Conservation (phyloP, 2,329 filamentous ascomycete genomes). For the Hymenoscyphus fructigenus region DNA sequence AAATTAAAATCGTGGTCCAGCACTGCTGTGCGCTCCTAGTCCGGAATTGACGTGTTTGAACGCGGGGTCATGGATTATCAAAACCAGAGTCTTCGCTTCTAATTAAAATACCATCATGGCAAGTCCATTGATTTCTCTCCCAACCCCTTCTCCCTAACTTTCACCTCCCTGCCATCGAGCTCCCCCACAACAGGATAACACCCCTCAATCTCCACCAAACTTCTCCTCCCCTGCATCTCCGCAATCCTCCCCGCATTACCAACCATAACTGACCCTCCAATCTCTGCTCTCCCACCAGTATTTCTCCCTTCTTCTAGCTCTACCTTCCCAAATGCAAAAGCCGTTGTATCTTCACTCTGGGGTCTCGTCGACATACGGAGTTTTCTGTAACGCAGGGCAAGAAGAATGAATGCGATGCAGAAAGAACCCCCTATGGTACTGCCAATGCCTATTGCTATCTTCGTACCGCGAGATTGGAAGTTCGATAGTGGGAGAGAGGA, state of each 20-base stretch:
- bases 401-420: neutral
- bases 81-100: too few species aligned
- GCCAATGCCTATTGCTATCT: neutral
- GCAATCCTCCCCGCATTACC: neutral
- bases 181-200: neutral
- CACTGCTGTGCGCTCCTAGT: too few species aligned
- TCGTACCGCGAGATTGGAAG: neutral
- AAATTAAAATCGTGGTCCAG: too few species aligned
- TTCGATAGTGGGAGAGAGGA: neutral
- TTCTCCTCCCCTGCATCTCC: neutral
- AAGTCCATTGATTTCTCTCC: neutral
- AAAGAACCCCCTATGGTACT: neutral
- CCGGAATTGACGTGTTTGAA: too few species aligned
- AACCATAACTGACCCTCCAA: neutral
- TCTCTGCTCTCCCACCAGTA: neutral
- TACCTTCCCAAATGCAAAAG: neutral
- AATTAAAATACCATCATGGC: too few species aligned
- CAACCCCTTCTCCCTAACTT: neutral
- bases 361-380: neutral
- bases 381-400: neutral
- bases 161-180: neutral
- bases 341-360: neutral
- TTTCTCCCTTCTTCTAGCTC: neutral
- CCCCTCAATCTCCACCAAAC: neutral
- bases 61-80: too few species aligned